A percentile compares a stretch with the other conserved stretches of the same genome.
Evolutionary conservation across 78 protist genomes (phyloP).

Genomic region (Emiliania huxleyi): DNA sequence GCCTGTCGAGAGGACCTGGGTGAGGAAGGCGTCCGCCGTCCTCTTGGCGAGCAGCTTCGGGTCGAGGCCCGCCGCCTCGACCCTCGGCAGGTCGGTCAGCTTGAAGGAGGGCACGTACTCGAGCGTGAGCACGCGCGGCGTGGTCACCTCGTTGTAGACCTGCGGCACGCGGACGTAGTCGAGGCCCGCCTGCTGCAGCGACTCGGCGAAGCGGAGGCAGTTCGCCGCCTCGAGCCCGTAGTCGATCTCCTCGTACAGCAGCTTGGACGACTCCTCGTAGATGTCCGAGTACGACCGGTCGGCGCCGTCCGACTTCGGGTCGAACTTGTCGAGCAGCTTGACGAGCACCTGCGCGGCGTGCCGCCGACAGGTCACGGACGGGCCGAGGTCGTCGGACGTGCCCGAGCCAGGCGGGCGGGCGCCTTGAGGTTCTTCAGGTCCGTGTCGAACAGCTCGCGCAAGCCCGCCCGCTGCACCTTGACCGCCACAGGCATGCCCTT

Average conservation of each 20-base stretch:
- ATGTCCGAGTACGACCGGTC: neutral
- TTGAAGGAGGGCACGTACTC: conserved; percentile 12
- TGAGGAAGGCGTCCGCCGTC: neutral
- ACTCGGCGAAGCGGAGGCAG: neutral
- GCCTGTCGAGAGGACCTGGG: too few relatives aligned
- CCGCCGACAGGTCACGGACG: neutral
- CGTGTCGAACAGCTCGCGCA: conserved; percentile 20
- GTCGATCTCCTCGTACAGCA: conserved; percentile 43
- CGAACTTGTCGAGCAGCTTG: conserved; percentile 25
- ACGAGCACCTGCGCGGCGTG: neutral
- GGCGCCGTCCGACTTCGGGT: conserved; percentile 25
- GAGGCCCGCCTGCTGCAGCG: neutral
- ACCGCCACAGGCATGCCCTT: conserved; percentile 2
- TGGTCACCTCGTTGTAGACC: neutral
- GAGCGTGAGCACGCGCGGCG: conserved; percentile 28
- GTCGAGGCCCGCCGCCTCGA: conserved; percentile 1
- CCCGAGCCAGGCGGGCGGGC: neutral
- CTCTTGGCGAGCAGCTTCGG: neutral
- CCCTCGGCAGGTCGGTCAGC: neutral
- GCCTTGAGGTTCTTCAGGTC: conserved; percentile 26
- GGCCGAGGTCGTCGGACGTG: neutral
- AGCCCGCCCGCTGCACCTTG: conserved; percentile 41
- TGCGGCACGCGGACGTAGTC: conserved; percentile 20
- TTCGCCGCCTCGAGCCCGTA: conserved; percentile 24
- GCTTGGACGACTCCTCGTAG: neutral